Conservation (phyloP, 805 yeast genomes). For the Debaryomyces maramus region DNA sequence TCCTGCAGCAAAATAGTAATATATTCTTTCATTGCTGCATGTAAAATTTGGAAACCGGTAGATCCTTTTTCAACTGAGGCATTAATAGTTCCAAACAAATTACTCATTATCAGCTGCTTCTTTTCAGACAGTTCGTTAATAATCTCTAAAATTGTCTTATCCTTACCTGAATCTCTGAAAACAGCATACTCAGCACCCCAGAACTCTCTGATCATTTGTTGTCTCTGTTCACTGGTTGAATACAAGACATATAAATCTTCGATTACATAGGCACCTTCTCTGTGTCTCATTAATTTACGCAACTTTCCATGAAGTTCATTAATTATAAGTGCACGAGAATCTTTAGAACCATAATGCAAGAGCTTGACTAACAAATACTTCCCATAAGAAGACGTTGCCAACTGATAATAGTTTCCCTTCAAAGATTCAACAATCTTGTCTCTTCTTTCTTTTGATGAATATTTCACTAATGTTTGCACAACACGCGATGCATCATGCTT, state of each 20-base stretch:
- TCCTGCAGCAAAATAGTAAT: slow-evolving; percentile 65
- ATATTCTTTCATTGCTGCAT: slow-evolving; percentile 93
- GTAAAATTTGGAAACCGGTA: slow-evolving; percentile 92
- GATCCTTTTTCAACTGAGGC: slow-evolving; percentile 95
- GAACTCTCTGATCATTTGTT: slow-evolving; percentile 91
- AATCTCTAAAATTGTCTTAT: slow-evolving; percentile 63
- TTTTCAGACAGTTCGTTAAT: slow-evolving; percentile 72
- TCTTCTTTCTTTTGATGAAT: slow-evolving; percentile 77
- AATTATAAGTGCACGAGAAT: slow-evolving; percentile 70
- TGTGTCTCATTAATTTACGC: slow-evolving; percentile 91
- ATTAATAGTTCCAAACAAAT: slow-evolving; percentile 77
- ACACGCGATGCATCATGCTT: slow-evolving; percentile 97
- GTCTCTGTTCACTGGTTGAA: slow-evolving; percentile 78
- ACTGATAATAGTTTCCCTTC: slow-evolving; percentile 71
- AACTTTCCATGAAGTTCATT: slow-evolving; percentile 88
- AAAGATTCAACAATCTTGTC: slow-evolving; percentile 64
- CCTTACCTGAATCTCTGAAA: slow-evolving; percentile 72
- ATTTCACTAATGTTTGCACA: slow-evolving; percentile 89
- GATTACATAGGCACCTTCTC: slow-evolving; percentile 97
- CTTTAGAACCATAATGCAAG: slow-evolving; percentile 87
- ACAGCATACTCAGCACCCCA: slow-evolving; percentile 96
- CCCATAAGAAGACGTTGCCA: slow-evolving; percentile 93
- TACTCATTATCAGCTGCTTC: slow-evolving; percentile 69
- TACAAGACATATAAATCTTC: slow-evolving; percentile 89
- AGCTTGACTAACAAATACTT: slow-evolving; percentile 86